Evolutionary conservation across 192 early-diverging fungal species (phyloP), one percentile per base, ranked within the genome.

Genomic region (Backusella tuberculispora): DNA sequence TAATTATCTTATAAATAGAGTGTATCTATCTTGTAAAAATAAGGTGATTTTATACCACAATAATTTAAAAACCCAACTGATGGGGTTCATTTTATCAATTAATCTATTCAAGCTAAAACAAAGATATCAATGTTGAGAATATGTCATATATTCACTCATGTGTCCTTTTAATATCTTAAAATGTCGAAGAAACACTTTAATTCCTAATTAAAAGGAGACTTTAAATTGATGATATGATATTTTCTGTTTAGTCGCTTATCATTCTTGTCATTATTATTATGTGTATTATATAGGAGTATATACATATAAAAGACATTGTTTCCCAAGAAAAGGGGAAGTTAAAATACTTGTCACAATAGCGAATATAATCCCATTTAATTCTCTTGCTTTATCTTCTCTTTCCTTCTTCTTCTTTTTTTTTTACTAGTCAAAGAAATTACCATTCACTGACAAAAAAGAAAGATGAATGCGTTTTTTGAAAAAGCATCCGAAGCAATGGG

Each of bases 401-500:
- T 24, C 26, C 10, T 60, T 56, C 8, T 5, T 56, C 6, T 48
- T 17, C n/a, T 48, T 50, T 17, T 50, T 60, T 21, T 19, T 53
- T 8, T 53, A 8, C 1, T 8, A 8, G 2, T 14, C 5, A 46
- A 46, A 14, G 14, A 46, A 46, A 14, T 2, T 14, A 46, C 2
- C 45, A 46, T 14, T 14, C 9, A 14, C 45, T 14, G 19, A 24
- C 21, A 56, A 60, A 56, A 60, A 60, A 43, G 10, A 43, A 43
- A 43, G 10, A 56, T 74, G 53, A 41, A 74, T 45, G 40, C 53
- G 3, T 45, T 74, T 21, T 74, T 74, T 74, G 72, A 74, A 40
- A 65, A 42, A 37, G 53, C 37, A 38, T 56, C 72, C 10, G n/a
- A 34, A 1, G 19, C 19, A 10, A 26, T 74, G 26, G 88, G 86